A percentile compares a stretch with the other conserved stretches of the same genome.
These are phyloP conservation scores for Chernovozyma sophiae-reginae DNA, from an alignment of 1,139 yeast genomes.

Conservation along the genomic window DNA sequence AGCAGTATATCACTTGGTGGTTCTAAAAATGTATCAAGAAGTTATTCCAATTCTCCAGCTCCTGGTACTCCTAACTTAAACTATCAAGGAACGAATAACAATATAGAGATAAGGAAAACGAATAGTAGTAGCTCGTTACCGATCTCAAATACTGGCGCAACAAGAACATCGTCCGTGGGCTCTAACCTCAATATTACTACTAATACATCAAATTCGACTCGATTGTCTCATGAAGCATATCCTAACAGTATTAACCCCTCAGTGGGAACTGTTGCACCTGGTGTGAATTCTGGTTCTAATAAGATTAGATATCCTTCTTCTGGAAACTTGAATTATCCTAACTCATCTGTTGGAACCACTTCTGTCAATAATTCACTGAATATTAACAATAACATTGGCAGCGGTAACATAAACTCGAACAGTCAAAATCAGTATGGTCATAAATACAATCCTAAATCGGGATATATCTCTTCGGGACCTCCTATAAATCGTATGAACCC, in stretches of 20 bases:
- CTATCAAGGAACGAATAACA: background rate
- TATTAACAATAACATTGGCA: background rate
- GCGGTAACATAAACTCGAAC: background rate
- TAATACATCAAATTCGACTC: background rate
- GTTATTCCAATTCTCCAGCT: constrained; percentile 2
- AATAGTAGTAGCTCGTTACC: background rate
- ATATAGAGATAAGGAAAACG: background rate
- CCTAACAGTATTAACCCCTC: background rate
- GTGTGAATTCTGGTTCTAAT: background rate
- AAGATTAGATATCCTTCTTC: background rate
- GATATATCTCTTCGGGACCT: constrained; percentile 3
- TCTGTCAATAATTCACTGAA: no score
- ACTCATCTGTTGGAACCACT: background rate
- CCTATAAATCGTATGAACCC: constrained; percentile 12
- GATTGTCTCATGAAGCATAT: background rate
- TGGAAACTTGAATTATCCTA: background rate
- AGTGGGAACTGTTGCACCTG: background rate
- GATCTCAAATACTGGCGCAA: background rate
- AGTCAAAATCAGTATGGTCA: background rate
- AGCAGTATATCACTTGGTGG: no score
- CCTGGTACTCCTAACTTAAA: constrained; percentile 1
- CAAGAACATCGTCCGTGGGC: background rate
- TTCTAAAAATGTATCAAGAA: background rate
- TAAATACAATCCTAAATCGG: constrained; percentile 6
- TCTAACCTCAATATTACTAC: background rate